These are phyloP conservation scores for Xerocomellus dryophilus DNA, from an alignment of 768 basidiomycete species.

Conservation along the genomic window DNA sequence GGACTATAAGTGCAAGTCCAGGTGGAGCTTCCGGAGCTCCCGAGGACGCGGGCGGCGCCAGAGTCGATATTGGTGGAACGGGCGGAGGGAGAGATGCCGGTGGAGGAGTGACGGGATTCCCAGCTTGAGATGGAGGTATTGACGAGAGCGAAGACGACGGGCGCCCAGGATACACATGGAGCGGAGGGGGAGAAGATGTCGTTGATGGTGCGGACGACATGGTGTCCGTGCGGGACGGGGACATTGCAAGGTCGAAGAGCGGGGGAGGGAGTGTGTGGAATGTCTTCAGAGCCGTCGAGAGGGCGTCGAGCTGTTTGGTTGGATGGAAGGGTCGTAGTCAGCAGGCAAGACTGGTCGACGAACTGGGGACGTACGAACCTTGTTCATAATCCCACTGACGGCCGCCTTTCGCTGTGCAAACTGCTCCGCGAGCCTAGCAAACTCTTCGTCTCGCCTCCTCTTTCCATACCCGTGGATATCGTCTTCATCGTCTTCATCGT, in stretches of 20 bases:
- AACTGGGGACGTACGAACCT: constrained; percentile 40
- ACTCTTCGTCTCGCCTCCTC: constrained; percentile 62
- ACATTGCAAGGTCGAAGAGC: constrained; percentile 32
- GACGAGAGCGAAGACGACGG: constrained; percentile 4
- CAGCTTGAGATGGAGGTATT: constrained; percentile 8
- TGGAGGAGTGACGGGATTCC: background rate
- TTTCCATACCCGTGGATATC: constrained; percentile 56
- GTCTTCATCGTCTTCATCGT: constrained; percentile 34
- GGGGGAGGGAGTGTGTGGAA: constrained; percentile 46
- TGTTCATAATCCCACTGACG: constrained; percentile 70
- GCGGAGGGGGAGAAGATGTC: constrained; percentile 10
- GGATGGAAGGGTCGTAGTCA: background rate
- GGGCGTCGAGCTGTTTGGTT: constrained; percentile 26
- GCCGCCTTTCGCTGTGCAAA: constrained; percentile 69
- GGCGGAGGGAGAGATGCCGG: constrained; percentile 9
- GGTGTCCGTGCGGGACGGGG: constrained; percentile 30
- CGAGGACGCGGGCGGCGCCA: constrained; percentile 2
- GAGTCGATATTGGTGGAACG: constrained; percentile 22
- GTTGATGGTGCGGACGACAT: constrained; percentile 25
- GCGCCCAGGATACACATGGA: background rate
- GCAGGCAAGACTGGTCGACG: background rate
- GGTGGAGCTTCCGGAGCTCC: background rate
- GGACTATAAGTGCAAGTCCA: background rate
- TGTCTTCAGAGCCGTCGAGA: constrained; percentile 36
- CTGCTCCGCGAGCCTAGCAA: constrained; percentile 61